Evolutionary conservation across 345 rosid species (phyloP).

Genomic region (Linum trigynum): DNA sequence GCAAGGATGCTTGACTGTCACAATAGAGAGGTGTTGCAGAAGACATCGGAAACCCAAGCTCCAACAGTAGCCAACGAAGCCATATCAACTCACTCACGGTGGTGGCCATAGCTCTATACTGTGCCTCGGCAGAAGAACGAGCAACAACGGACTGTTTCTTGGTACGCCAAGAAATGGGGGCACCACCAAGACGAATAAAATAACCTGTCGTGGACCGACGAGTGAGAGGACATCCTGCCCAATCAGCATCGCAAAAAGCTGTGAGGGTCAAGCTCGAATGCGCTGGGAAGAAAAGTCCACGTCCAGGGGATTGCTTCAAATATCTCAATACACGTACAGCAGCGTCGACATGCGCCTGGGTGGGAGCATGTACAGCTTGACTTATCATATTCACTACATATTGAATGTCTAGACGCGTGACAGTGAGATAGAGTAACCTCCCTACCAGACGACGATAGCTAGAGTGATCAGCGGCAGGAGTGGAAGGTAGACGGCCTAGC

Average conservation of each 20-base stretch:
- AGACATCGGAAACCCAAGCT: neutral
- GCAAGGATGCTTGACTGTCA: too few species aligned
- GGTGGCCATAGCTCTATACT: neutral
- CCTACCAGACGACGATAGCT: too few species aligned
- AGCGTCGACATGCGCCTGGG: too few species aligned
- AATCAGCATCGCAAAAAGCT: neutral
- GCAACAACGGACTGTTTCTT: neutral
- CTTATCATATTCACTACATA: too few species aligned
- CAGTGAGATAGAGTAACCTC: too few species aligned
- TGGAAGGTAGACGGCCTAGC: too few species aligned
- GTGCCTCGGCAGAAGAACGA: neutral
- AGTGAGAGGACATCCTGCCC: neutral
- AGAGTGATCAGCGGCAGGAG: too few species aligned
- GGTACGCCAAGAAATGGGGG: neutral
- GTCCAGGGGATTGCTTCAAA: neutral
- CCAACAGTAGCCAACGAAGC: neutral
- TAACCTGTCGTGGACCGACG: neutral
- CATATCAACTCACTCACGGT: neutral
- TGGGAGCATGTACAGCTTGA: too few species aligned
- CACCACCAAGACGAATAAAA: neutral
- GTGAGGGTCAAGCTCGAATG: neutral
- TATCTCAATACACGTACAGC: neutral
- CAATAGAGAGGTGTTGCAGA: too few species aligned
- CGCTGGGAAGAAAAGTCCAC: neutral
- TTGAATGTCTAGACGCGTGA: too few species aligned